Conservation (phyloP, 768 basidiomycete species). For the Mycena floridula region DNA sequence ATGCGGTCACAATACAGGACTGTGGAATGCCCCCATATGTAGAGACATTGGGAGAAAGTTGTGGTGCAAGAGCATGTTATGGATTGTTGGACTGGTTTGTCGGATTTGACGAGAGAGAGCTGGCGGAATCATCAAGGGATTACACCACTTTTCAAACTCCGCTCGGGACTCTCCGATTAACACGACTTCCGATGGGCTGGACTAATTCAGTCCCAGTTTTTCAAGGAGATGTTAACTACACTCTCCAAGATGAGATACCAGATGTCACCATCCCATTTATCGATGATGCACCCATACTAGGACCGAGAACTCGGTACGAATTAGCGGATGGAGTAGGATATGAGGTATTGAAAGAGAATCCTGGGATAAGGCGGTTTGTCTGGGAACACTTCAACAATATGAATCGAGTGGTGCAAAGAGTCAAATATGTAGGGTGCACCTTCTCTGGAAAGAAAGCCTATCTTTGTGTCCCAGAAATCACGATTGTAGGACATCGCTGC, state of each 20-base stretch:
- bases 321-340: slow-evolving; percentile 6
- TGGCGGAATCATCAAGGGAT: slow-evolving; percentile 19
- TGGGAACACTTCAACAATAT: slow-evolving; percentile 19
- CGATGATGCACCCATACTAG: slow-evolving; percentile 21
- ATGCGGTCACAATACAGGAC: slow-evolving; percentile 16
- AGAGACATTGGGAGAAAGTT: slow-evolving; percentile 9
- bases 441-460: slow-evolving; percentile 21
- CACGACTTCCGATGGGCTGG: slow-evolving; percentile 24
- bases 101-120: slow-evolving; percentile 19
- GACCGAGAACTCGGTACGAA: slow-evolving; percentile 15
- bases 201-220: slow-evolving; percentile 24
- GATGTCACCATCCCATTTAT: too few species aligned
- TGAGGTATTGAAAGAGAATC: slow-evolving; percentile 19
- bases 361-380: slow-evolving; percentile 18
- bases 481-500: slow-evolving; percentile 21
- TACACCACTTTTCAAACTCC: slow-evolving; percentile 27
- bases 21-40: slow-evolving; percentile 12
- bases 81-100: slow-evolving; percentile 17
- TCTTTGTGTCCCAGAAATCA: slow-evolving; percentile 9
- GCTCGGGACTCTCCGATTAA: slow-evolving; percentile 14
- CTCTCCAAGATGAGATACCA: slow-evolving; percentile 22
- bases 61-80: slow-evolving; percentile 11
- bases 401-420: slow-evolving; percentile 15
- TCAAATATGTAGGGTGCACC: slow-evolving; percentile 17
- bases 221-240: slow-evolving; percentile 20